Conservation (phyloP, 1,284 basidiomycete genomes). For the Inonotus hispidus region DNA sequence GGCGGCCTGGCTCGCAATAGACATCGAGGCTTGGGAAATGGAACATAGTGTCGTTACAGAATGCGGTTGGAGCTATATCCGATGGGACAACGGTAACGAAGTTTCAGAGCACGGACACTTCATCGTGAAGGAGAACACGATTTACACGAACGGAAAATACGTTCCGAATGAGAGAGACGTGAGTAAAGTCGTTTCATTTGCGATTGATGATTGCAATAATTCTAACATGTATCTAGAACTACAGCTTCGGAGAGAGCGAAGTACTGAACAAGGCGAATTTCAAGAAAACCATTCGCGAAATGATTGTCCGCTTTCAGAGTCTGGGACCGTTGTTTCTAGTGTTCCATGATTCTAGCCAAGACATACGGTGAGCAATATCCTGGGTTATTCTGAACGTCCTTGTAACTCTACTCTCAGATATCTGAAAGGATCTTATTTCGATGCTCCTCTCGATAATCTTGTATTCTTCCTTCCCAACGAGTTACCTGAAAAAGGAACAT, state of each 20-base stretch:
- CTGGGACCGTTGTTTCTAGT: conserved; percentile 69
- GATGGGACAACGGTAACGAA: conserved; percentile 47
- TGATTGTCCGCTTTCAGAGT: conserved; percentile 39
- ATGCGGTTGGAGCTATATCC: conserved; percentile 62
- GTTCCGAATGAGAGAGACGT: conserved; percentile 61
- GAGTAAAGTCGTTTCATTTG: conserved; percentile 21
- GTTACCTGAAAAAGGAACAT: conserved; percentile 48
- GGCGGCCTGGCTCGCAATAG: conserved; percentile 69
- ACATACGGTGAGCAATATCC: conserved; percentile 53
- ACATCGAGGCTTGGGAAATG: conserved; percentile 77
- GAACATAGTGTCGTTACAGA: conserved; percentile 69
- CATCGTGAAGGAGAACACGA: conserved; percentile 57
- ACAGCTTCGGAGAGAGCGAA: conserved; percentile 59
- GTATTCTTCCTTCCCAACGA: conserved; percentile 51
- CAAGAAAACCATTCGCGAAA: conserved; percentile 43
- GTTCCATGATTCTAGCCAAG: conserved; percentile 71
- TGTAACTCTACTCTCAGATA: conserved; percentile 34
- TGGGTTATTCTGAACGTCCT: neutral
- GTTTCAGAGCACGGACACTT: conserved; percentile 51
- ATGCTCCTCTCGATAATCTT: conserved; percentile 47
- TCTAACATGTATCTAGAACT: conserved; percentile 39
- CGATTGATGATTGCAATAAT: neutral
- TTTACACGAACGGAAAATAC: conserved; percentile 54
- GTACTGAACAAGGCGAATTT: conserved; percentile 45
- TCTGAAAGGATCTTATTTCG: conserved; percentile 41